Base-by-base conservation (phyloP, 495 filamentous ascomycete species). In the Hypoxylon intermedium region DNA sequence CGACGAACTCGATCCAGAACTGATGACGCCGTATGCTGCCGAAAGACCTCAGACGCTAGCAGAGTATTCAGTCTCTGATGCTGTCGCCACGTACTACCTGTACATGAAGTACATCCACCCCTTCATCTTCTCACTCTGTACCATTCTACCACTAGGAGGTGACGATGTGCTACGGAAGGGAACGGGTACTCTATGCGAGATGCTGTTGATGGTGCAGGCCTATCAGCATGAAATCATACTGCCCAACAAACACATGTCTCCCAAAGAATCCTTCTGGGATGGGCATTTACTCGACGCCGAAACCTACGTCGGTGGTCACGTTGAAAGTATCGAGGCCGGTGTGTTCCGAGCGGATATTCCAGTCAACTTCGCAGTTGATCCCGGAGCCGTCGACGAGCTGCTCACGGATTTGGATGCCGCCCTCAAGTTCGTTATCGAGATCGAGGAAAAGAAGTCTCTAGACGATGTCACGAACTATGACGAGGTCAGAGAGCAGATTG, bases 101-200 rank as follows among this genome's bases (percentile, higher is more conserved):
- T 99, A 99, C 78, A 99, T 98, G 94, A 99, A 99, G 89, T 99
- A 99, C 74, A 91, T 99, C 16, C 94, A 99, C 70, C 94, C 94
- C 1, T 99, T 99, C 77, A 93, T 99, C 72, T 99, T 98, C 80
- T 97, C 94, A 0, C 79, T 99, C 0, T 98, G 94, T 75, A 99
- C 92, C 0, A 96, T 99, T 75, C 82, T 99, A 72, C 94, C 94
- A 0, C 79, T 99, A 1, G 92, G 91, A 23, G 89, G 93, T 12
- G 93, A 99, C 68, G 93, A 97, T 71, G 90, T 92, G 2, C 68
- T 98, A 61, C 82, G 94, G 53, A 99, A 99, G 68, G 94, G 94
- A 67, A 99, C 94, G 1, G 94, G 94, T 68, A 99, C 94, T 5
- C 79, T 99, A 15, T 99, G 94, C 76, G 94, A 99, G 75, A 97